Conservation (phyloP, 371 early-diverging fungal genomes). For the Mucor plumbeus region DNA sequence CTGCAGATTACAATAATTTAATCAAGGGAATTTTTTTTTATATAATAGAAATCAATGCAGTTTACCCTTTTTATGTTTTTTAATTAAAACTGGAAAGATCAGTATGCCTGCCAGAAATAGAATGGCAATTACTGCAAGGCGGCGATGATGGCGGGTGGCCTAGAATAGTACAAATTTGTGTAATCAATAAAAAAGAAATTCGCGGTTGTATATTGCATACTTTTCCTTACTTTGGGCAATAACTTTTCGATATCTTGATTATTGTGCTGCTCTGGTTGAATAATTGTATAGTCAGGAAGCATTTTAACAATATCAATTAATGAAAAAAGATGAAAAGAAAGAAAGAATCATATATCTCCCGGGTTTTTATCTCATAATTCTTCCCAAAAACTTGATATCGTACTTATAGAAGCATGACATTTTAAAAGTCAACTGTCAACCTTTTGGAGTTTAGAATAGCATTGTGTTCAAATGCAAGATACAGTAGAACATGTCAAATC, state of each 20-base stretch:
- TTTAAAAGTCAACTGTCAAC: constrained; percentile 13
- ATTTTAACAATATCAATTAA: not conserved
- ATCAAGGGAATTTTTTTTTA: not conserved
- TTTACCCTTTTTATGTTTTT: constrained; percentile 1
- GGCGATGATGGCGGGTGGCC: not conserved
- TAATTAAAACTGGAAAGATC: not conserved
- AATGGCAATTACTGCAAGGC: not conserved
- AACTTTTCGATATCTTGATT: constrained; percentile 6
- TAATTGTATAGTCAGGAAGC: not conserved
- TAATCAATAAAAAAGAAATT: not conserved
- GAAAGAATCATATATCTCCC: not conserved
- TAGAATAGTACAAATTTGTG: not conserved
- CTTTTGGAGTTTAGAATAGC: not conserved
- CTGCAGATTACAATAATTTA: not conserved
- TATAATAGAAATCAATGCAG: not conserved
- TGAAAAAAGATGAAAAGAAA: not conserved
- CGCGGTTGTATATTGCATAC: not conserved
- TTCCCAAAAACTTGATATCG: too few relatives aligned
- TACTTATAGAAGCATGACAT: too few relatives aligned
- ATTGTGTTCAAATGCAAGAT: not conserved
- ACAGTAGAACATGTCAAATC: not conserved
- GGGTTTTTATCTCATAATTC: not conserved
- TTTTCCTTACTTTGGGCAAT: not conserved
- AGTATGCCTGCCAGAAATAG: constrained; percentile 2
- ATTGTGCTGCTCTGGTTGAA: not conserved